phyloP scores from a whole-genome alignment of 1,284 basidiomycete species.

The Trametes versicolor region DNA sequence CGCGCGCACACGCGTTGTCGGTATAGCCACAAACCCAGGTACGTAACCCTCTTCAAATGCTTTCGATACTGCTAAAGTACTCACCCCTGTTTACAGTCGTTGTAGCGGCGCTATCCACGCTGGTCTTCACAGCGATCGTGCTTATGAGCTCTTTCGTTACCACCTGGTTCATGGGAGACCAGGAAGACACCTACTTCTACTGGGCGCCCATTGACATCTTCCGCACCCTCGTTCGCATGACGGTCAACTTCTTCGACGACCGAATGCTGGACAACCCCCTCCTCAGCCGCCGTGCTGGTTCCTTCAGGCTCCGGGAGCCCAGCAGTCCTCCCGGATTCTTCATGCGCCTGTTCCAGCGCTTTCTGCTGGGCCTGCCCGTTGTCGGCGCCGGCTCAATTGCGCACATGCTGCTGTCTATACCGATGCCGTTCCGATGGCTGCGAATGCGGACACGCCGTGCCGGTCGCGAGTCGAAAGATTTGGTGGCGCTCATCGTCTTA shows the following conservation, averaged over 20 bases:
- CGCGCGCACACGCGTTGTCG: constrained; percentile 69
- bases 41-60: constrained; percentile 6
- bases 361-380: constrained; percentile 78
- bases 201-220: constrained; percentile 65
- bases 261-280: constrained; percentile 51
- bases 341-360: constrained; percentile 66
- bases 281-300: constrained; percentile 32
- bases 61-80: not conserved
- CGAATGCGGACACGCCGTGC: constrained; percentile 66
- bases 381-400: constrained; percentile 81
- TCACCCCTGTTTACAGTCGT: constrained; percentile 55
- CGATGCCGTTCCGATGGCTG: constrained; percentile 72
- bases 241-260: constrained; percentile 72
- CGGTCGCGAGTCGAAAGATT: constrained; percentile 62
- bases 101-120: constrained; percentile 67
- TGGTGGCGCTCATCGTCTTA: constrained; percentile 71
- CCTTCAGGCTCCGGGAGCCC: constrained; percentile 26
- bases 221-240: constrained; percentile 69
- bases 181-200: constrained; percentile 48
- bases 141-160: constrained; percentile 78
- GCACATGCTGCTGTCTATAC: constrained; percentile 71
- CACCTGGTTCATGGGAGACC: constrained; percentile 66
- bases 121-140: constrained; percentile 74
- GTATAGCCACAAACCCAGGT: constrained; percentile 80
- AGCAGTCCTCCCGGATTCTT: constrained; percentile 56